Base-by-base conservation (phyloP, 805 yeast genomes). In the Metschnikowia vanudenii region DNA sequence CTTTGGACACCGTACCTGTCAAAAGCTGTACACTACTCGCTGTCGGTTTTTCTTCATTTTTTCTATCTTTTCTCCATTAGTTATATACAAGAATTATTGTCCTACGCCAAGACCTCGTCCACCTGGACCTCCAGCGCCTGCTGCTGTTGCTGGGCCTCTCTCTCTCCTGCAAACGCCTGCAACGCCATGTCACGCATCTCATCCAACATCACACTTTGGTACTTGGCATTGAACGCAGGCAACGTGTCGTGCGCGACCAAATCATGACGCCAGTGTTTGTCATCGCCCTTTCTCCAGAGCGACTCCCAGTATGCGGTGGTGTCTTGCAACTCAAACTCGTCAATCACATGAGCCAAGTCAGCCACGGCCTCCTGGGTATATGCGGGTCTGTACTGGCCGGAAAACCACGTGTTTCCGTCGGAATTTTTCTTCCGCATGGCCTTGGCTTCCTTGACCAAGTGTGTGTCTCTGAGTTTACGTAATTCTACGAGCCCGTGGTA, bases 301-400 rank as follows among this genome's bases (percentile, higher is more conserved):
- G 82, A 81, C 58, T 89, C 97, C 98, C 98, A 91, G 56, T 73
- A 76, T 19, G 89, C 71, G 37, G 71, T 78, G 32, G 84, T 71
- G 53, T 71, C 51, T 30, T 63, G 71, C 55, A 72, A 65, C 41
- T 72, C 73, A 51, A 83, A 73, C 50, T 82, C 84, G 46, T 85
- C 90, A n/a, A 85, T 71, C 10, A 84, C 83, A 42, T 81, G 75
- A 28, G 81, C 69, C 53, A 91, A 69, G 67, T 91, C 98, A 5
- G 96, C 88, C 24, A 88, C 89, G 1, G 97, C 86, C 65, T 91
- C 97, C 64, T 88, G 96, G 11, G 95, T 75, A 67, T 84, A 88
- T 0, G 94, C 82, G 20, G 97, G 97, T 61, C 97, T 80, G 71
- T 78, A 92, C 67, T 88, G 96, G 39, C 88, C 92, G 47, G 85